These are phyloP conservation scores for Aspergillus brasiliensis DNA, from an alignment of 2,329 filamentous ascomycete species.

Conservation along the genomic window DNA sequence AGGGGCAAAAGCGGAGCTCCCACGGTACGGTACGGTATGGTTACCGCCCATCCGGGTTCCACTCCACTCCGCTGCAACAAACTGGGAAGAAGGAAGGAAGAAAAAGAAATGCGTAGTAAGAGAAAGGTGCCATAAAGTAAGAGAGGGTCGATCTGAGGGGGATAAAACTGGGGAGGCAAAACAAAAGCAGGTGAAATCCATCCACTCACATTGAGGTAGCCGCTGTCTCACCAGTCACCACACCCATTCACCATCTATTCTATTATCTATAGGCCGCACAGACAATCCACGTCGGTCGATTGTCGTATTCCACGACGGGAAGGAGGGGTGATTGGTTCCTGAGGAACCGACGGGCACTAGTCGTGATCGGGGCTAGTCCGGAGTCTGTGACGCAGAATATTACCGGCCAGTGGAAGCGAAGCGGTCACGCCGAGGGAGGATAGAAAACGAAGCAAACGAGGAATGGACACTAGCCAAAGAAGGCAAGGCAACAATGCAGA, in stretches of 20 bases:
- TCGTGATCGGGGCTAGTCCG: neutral
- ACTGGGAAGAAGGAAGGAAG: neutral
- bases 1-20: constrained; percentile 5
- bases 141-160: neutral
- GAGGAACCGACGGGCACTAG: constrained; percentile 12
- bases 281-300: neutral
- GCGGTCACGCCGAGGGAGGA: neutral
- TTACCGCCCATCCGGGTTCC: constrained; percentile 3
- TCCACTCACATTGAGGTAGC: neutral
- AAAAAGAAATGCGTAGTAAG: neutral
- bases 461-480: neutral
- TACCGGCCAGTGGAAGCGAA: neutral
- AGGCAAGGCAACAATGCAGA: neutral
- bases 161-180: neutral
- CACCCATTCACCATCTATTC: neutral
- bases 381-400: neutral
- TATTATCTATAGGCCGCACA: neutral
- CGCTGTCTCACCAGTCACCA: neutral
- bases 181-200: neutral
- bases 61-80: constrained; percentile 1
- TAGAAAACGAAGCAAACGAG: neutral
- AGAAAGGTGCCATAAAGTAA: neutral
- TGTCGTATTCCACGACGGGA: neutral
- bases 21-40: constrained; percentile 16
- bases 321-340: constrained; percentile 10